Conservation (phyloP, 2,329 filamentous ascomycete genomes). For the Aspergillus brasiliensis region DNA sequence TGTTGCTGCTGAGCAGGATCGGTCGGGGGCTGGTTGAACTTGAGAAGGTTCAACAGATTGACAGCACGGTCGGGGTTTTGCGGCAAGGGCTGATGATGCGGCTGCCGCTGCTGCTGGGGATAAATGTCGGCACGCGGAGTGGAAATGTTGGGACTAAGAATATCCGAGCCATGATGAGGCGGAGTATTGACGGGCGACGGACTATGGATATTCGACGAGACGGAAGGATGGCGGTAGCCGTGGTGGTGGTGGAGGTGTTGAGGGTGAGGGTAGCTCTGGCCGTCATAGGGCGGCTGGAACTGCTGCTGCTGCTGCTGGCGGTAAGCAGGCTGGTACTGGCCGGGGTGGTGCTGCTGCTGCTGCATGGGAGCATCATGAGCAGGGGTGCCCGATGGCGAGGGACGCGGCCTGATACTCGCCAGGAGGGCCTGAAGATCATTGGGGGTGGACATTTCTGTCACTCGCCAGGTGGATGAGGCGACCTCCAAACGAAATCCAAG, state of each 20-base stretch:
- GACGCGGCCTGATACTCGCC: slow-evolving; percentile 48
- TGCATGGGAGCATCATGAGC: slow-evolving; percentile 32
- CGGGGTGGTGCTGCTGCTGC: slow-evolving; percentile 31
- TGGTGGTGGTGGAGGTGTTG: slow-evolving; percentile 33
- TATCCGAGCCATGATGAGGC: slow-evolving; percentile 58
- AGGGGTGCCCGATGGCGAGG: slow-evolving; percentile 35
- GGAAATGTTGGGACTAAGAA: slow-evolving; percentile 59
- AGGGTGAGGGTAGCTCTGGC: background rate
- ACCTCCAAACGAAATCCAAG: slow-evolving; percentile 33
- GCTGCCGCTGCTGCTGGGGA: slow-evolving; percentile 41
- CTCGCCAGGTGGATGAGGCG: slow-evolving; percentile 31
- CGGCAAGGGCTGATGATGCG: slow-evolving; percentile 39
- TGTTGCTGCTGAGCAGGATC: slow-evolving; percentile 36
- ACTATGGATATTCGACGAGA: slow-evolving; percentile 61
- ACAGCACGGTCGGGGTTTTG: slow-evolving; percentile 53
- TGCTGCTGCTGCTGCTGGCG: background rate
- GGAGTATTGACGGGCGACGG: slow-evolving; percentile 57
- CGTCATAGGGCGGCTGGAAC: slow-evolving; percentile 22
- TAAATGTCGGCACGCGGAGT: slow-evolving; percentile 48
- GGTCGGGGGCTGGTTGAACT: slow-evolving; percentile 58
- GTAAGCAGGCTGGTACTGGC: slow-evolving; percentile 7
- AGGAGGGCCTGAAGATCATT: slow-evolving; percentile 51
- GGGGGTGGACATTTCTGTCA: slow-evolving; percentile 51
- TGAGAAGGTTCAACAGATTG: slow-evolving; percentile 65
- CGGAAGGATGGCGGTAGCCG: slow-evolving; percentile 57